Conservation (phyloP, 2,329 filamentous ascomycete genomes). For the Penicillium verrucosum region DNA sequence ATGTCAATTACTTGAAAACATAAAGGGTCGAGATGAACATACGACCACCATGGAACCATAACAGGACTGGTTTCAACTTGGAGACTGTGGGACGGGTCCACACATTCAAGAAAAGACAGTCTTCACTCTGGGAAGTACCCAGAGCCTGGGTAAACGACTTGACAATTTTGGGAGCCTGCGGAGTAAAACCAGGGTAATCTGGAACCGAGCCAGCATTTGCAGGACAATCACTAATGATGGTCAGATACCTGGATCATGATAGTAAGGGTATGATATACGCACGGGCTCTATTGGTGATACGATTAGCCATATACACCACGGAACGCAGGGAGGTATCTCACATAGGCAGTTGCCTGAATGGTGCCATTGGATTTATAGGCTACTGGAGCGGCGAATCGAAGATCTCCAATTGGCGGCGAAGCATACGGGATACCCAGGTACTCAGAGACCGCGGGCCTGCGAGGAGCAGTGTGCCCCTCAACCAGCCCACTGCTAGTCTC, state of each 20-base stretch:
- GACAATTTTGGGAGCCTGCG: slow-evolving; percentile 20
- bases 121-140: slow-evolving; percentile 31
- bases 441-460: slow-evolving; percentile 19
- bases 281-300: slow-evolving; percentile 14
- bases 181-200: slow-evolving; percentile 22
- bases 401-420: slow-evolving; percentile 23
- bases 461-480: slow-evolving; percentile 18
- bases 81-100: slow-evolving; percentile 25
- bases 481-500: slow-evolving; percentile 25
- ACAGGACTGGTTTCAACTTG: slow-evolving; percentile 36
- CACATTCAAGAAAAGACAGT: slow-evolving; percentile 38
- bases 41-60: slow-evolving; percentile 45
- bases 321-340: neutral
- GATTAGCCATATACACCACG: neutral
- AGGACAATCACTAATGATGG: slow-evolving; percentile 23
- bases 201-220: slow-evolving; percentile 16
- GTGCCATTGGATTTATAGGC: slow-evolving; percentile 11
- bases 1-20: neutral
- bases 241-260: neutral
- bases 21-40: slow-evolving; percentile 10
- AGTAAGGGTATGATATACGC: neutral
- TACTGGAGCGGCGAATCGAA: slow-evolving; percentile 29
- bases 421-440: slow-evolving; percentile 32
- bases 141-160: slow-evolving; percentile 21
- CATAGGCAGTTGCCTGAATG: slow-evolving; percentile 13